A percentile compares a stretch with the other conserved stretches of the same genome.
Evolutionary conservation across 1,139 yeast genomes (phyloP).

Genomic region (Kluyveromyces sp.): DNA sequence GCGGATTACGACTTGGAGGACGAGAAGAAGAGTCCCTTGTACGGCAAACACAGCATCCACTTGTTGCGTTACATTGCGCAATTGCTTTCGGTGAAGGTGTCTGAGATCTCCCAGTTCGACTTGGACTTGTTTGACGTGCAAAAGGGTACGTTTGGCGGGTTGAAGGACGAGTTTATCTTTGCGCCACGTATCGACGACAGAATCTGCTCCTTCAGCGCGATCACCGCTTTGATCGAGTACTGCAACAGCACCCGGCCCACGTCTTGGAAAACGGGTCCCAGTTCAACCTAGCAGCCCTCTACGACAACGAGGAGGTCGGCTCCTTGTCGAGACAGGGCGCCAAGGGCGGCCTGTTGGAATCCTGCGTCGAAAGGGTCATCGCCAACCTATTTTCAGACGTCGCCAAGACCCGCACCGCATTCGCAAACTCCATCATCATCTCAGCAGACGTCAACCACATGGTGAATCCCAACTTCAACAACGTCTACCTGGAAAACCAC

Average conservation of each 20-base stretch:
- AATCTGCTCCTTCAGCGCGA: conserved; percentile 54
- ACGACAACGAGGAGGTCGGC: conserved; percentile 60
- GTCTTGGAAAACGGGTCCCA: conserved; percentile 25
- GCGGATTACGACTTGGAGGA: conserved; percentile 43
- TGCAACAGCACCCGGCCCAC: conserved; percentile 17
- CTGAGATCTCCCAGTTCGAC: conserved; percentile 50
- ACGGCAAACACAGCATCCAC: conserved; percentile 49
- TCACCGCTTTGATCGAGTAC: conserved; percentile 42
- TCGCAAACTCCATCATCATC: conserved; percentile 49
- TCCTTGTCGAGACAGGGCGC: conserved; percentile 54
- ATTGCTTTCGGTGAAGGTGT: conserved; percentile 40
- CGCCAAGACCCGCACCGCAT: conserved; percentile 31
- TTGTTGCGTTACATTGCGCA: conserved; percentile 50
- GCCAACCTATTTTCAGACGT: conserved; percentile 18
- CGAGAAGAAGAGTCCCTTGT: conserved; percentile 56
- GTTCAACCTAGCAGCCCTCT: conserved; percentile 45
- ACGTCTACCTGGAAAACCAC: conserved; percentile 62
- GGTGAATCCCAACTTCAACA: conserved; percentile 53
- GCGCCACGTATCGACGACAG: conserved; percentile 65
- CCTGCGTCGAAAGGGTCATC: conserved; percentile 37
- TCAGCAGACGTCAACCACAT: conserved; percentile 65
- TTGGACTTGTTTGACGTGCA: conserved; percentile 60
- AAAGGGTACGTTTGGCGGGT: conserved; percentile 53
- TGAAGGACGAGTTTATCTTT: conserved; percentile 51
- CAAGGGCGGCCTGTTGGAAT: conserved; percentile 44